These are phyloP conservation scores for Dactylellina leptospora DNA, from an alignment of 2,329 filamentous ascomycete species.

Conservation along the genomic window DNA sequence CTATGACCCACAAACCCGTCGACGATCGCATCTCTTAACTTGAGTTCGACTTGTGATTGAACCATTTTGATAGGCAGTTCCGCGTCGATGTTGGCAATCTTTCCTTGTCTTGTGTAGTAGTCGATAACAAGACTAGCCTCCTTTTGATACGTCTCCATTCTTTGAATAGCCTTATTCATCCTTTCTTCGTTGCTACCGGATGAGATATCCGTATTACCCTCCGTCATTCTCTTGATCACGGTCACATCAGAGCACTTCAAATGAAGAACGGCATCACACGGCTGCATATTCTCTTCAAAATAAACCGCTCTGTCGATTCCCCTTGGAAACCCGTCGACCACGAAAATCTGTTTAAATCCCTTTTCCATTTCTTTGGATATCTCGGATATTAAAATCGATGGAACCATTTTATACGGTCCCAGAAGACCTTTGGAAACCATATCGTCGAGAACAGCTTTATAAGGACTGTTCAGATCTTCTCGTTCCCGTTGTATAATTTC, in stretches of 20 bases:
- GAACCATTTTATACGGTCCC: constrained; percentile 44
- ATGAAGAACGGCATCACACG: constrained; percentile 23
- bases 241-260: constrained; percentile 19
- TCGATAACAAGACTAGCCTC: constrained; percentile 13
- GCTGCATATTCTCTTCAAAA: constrained; percentile 32
- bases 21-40: constrained; percentile 20
- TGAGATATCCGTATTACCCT: background rate
- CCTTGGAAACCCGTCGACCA: constrained; percentile 38
- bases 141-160: constrained; percentile 1
- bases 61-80: background rate
- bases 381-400: constrained; percentile 31
- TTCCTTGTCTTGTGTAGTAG: constrained; percentile 30
- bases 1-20: constrained; percentile 28
- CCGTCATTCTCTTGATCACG: constrained; percentile 5
- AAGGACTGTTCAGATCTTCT: constrained; percentile 12
- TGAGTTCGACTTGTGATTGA: constrained; percentile 29
- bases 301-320: constrained; percentile 18
- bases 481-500: constrained; percentile 29
- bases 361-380: constrained; percentile 32
- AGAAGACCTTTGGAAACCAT: constrained; percentile 27
- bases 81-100: constrained; percentile 32
- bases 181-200: background rate
- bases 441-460: constrained; percentile 15
- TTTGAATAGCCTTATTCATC: background rate
- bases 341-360: constrained; percentile 32